Base-by-base conservation (phyloP, 202 grass and related monocot species). In the Zizania palustris region DNA sequence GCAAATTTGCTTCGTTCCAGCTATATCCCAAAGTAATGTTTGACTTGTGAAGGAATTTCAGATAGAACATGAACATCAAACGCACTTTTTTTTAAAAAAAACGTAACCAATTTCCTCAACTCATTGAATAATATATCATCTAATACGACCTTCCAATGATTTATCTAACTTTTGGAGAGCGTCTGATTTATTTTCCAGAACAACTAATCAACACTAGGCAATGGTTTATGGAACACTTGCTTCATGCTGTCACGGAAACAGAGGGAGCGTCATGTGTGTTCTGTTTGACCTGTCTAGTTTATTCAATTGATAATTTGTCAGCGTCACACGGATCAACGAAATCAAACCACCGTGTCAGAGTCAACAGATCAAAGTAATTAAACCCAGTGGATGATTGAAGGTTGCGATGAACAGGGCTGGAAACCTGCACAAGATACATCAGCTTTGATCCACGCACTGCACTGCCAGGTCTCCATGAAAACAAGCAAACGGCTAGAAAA, bases 321-420 rank as follows among this genome's bases (percentile, higher is more conserved):
- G 38, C 19, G 4, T 67, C 33, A 18, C 14, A 57, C 35, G 62
- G 5, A 10, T 41, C 4, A 20, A 4, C 4, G 20, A 49, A 5
- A 42, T 14, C 15, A 6, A 15, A 16, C 7, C 10, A 43, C 40
- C 3, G 10, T 9, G n/a, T 46, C 16, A 46, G 65, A 58, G 50
- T 71, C 18, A 61, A 49, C 20, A 60, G 18, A 51, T 16, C 11
- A 6, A 45, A 44, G 0, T 36, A 34, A 51, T 16, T n/a, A 6
- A 45, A 44, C 1, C 45, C 38, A 19, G 13, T 70, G 60, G 38
- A 43, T 48, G 41, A 36, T 19, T 19, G 6, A 38, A 7, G 18
- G 10, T 66, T 37, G 40, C 1, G 61, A 68, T 83, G 54, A 75
- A 75, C 53, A 83, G 34, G 67, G 9, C 53, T 20, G 12, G 71